Conservation (phyloP, 768 basidiomycete genomes). For the Gautieria morchelliformis region DNA sequence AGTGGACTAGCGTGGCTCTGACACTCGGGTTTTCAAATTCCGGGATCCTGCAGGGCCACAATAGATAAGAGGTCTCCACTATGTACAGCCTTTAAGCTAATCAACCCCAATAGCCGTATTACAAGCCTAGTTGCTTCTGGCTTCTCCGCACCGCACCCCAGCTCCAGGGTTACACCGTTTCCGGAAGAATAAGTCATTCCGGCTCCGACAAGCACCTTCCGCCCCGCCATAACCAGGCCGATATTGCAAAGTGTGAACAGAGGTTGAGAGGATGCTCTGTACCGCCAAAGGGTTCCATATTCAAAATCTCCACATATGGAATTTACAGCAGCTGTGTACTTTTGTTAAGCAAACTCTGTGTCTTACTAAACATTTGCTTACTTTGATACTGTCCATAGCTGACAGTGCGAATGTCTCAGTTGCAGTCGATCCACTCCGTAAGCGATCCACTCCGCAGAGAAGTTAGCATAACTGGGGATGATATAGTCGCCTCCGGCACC, state of each 20-base stretch:
- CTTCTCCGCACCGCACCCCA: constrained; percentile 84
- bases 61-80: not conserved
- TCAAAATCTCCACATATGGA: constrained; percentile 92
- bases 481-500: constrained; percentile 92
- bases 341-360: constrained; percentile 13
- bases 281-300: constrained; percentile 95
- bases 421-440: constrained; percentile 64
- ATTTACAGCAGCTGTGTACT: constrained; percentile 73
- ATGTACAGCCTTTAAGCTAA: not conserved
- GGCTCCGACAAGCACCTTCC: constrained; percentile 92
- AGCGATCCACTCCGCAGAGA: constrained; percentile 89
- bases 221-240: constrained; percentile 89
- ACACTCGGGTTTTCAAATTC: not conserved
- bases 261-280: constrained; percentile 72
- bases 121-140: constrained; percentile 80
- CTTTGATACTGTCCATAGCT: constrained; percentile 89
- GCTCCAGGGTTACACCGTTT: constrained; percentile 86
- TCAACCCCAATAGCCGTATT: constrained; percentile 74
- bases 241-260: constrained; percentile 88
- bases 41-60: not conserved
- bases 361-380: constrained; percentile 27
- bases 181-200: constrained; percentile 93
- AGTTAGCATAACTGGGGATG: constrained; percentile 87
- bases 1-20: not conserved
- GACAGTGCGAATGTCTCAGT: constrained; percentile 93